Evolutionary conservation across 73 alveolate species (phyloP).

Genomic region (Paramecium tetraurelia): DNA sequence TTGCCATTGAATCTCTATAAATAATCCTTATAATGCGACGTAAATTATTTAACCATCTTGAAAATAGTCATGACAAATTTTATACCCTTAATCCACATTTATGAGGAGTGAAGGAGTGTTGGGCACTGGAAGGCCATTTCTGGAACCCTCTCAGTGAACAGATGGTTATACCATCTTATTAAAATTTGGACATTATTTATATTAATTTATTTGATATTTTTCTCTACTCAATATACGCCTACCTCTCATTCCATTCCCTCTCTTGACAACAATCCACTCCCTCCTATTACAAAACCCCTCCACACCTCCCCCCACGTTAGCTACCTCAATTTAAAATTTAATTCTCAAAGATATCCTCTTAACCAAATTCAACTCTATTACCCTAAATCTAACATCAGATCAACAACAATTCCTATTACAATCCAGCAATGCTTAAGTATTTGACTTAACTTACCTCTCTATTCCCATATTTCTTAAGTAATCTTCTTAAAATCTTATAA

Average conservation of each 20-base stretch:
- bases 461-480: no score
- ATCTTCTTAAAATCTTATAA: neutral
- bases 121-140: constrained; percentile 5
- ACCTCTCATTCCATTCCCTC: neutral
- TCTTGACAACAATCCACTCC: no score
- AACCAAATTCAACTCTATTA: neutral
- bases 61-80: neutral
- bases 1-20: neutral
- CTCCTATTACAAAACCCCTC: neutral
- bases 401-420: neutral
- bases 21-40: neutral
- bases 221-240: neutral
- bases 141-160: constrained; percentile 29
- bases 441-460: neutral
- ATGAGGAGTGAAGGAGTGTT: constrained; percentile 32
- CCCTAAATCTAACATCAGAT: neutral
- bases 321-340: neutral
- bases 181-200: neutral
- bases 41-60: constrained; percentile 8
- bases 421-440: neutral
- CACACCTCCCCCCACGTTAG: neutral
- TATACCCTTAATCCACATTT: neutral
- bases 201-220: neutral
- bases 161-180: constrained; percentile 32
- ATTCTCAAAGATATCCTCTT: neutral